Percentiles rank a stretch among this genome's conserved stretches.
Conservation (phyloP, 352 stramenopile species). For the Globisporangium orthogonon region DNA sequence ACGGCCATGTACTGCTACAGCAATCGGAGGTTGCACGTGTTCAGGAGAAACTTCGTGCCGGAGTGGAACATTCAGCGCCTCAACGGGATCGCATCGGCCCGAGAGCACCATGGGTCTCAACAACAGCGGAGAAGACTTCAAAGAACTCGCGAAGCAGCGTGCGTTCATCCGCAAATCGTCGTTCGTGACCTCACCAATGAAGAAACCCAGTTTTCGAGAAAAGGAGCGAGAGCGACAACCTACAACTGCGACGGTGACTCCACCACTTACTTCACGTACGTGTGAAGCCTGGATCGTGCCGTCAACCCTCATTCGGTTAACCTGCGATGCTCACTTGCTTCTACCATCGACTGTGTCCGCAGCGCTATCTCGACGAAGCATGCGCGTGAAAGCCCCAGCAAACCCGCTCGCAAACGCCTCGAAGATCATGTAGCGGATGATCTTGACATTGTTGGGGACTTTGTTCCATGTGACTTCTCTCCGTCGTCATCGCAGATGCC, state of each 20-base stretch:
- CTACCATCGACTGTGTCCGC: background rate
- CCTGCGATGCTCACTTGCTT: background rate
- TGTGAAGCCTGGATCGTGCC: background rate
- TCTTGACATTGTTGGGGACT: background rate
- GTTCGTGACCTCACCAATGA: slow-evolving; percentile 16
- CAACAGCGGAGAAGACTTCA: slow-evolving; percentile 17
- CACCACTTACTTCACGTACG: slow-evolving; percentile 11
- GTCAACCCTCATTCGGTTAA: background rate
- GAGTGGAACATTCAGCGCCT: background rate
- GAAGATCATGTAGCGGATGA: slow-evolving; percentile 10
- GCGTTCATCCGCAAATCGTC: slow-evolving; percentile 51
- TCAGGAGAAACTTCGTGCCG: background rate
- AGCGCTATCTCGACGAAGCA: slow-evolving; percentile 10
- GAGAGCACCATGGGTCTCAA: background rate
- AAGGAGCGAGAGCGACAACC: slow-evolving; percentile 8
- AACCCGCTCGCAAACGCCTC: slow-evolving; percentile 6
- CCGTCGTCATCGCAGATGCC: too few relatives aligned
- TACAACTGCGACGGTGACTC: background rate
- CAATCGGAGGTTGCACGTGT: slow-evolving; percentile 4
- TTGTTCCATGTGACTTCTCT: too few relatives aligned
- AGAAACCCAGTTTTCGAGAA: slow-evolving; percentile 14
- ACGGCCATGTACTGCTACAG: slow-evolving; percentile 10
- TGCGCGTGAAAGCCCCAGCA: slow-evolving; percentile 2
- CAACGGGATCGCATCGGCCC: background rate
- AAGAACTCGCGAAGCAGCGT: slow-evolving; percentile 49